These are phyloP conservation scores for Evernia prunastri DNA, from an alignment of 495 filamentous ascomycete genomes.

Conservation along the genomic window DNA sequence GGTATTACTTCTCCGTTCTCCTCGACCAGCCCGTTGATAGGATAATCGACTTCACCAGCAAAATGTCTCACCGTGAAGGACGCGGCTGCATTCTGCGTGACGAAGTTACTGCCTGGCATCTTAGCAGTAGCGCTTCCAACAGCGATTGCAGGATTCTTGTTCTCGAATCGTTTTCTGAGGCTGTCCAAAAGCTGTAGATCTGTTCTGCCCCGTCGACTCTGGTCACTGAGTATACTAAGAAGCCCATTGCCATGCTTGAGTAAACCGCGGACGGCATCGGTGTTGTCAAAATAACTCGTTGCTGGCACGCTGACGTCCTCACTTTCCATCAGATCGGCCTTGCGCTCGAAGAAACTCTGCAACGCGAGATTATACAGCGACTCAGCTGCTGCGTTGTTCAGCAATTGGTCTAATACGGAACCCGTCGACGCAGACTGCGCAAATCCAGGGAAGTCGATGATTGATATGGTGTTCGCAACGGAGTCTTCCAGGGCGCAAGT, in stretches of 20 bases:
- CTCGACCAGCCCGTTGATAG: conserved; percentile 75
- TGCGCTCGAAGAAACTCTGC: conserved; percentile 91
- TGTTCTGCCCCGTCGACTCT: conserved; percentile 78
- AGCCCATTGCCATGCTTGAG: conserved; percentile 89
- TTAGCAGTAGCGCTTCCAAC: conserved; percentile 62
- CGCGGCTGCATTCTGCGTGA: conserved; percentile 66
- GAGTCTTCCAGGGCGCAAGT: conserved; percentile 83
- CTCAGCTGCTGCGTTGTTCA: conserved; percentile 90
- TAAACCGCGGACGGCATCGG: conserved; percentile 82
- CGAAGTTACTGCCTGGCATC: conserved; percentile 72
- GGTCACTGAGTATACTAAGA: conserved; percentile 90
- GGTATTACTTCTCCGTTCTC: conserved; percentile 95
- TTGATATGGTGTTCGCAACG: conserved; percentile 85
- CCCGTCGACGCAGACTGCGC: conserved; percentile 74
- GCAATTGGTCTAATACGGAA: conserved; percentile 82
- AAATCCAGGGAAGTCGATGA: conserved; percentile 96
- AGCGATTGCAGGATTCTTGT: conserved; percentile 82
- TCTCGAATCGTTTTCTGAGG: conserved; percentile 84
- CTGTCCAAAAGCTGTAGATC: conserved; percentile 87
- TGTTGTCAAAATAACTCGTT: conserved; percentile 96
- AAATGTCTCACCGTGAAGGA: conserved; percentile 90
- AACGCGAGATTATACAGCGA: conserved; percentile 86
- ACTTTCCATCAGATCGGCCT: conserved; percentile 81
- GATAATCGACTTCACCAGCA: conserved; percentile 94
- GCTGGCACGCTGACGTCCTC: conserved; percentile 85